A percentile compares a stretch with the other conserved stretches of the same genome.
Conservation (phyloP, 768 basidiomycete species). For the Tylopilus sp. region DNA sequence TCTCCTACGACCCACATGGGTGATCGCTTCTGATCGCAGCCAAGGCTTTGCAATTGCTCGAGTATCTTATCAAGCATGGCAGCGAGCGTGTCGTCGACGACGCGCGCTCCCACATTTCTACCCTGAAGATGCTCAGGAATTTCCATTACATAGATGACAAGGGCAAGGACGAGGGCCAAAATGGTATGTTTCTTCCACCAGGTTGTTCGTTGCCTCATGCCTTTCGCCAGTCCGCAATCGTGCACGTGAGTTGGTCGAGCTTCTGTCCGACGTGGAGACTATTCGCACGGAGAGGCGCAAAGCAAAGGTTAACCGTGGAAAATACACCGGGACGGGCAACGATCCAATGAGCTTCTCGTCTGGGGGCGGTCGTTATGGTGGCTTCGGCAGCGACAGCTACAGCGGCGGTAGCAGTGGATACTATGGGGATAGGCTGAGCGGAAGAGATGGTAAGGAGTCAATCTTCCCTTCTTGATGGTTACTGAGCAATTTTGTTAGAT, state of each 20-base stretch:
- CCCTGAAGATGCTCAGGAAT: constrained; percentile 94
- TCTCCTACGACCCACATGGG: constrained; percentile 3
- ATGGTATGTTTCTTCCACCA: constrained; percentile 53
- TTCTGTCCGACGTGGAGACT: constrained; percentile 86
- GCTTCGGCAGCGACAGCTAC: constrained; percentile 60
- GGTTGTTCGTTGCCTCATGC: neutral
- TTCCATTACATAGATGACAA: constrained; percentile 99
- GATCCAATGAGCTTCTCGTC: constrained; percentile 68
- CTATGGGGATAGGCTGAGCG: constrained; percentile 42
- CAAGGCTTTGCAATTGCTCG: constrained; percentile 87
- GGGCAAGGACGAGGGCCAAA: constrained; percentile 97
- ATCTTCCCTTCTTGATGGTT: neutral
- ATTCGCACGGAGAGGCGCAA: constrained; percentile 88
- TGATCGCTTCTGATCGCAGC: neutral
- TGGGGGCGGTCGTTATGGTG: constrained; percentile 60
- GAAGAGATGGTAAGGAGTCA: constrained; percentile 36
- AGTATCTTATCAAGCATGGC: constrained; percentile 96
- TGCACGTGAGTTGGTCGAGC: constrained; percentile 86
- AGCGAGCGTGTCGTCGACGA: constrained; percentile 98
- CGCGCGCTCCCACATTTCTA: constrained; percentile 89
- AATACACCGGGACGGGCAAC: constrained; percentile 85
- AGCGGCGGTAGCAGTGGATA: constrained; percentile 35
- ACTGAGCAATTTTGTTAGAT: constrained; percentile 26
- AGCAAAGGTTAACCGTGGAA: constrained; percentile 86
- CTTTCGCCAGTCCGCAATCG: constrained; percentile 80